Evolutionary conservation across 1,139 yeast species (phyloP).

Genomic region (Tardiomyces digboiensis): DNA sequence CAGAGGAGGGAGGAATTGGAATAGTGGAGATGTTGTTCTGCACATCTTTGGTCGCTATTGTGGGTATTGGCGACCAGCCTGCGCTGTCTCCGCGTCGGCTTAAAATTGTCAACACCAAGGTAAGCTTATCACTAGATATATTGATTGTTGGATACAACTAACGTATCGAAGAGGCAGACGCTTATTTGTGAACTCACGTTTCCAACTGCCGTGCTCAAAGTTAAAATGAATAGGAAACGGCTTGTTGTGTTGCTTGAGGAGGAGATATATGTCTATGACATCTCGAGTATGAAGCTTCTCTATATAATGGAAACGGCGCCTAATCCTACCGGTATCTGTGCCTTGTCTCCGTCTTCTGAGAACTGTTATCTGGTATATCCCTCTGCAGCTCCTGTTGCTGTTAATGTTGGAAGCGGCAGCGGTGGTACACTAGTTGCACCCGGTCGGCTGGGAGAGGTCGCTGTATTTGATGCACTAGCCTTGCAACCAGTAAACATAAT

Average conservation of each 20-base stretch:
- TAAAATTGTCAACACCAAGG: slow-evolving; percentile 73
- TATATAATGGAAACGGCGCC: slow-evolving; percentile 84
- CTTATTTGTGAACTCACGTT: slow-evolving; percentile 83
- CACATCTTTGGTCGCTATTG: slow-evolving; percentile 79
- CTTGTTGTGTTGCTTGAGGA: slow-evolving; percentile 72
- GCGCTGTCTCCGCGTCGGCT: slow-evolving; percentile 72
- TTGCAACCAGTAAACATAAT: slow-evolving; percentile 82
- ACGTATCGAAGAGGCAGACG: slow-evolving; percentile 37
- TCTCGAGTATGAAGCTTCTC: slow-evolving; percentile 74
- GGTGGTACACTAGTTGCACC: slow-evolving; percentile 13
- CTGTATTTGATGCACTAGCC: slow-evolving; percentile 66
- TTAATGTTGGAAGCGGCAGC: slow-evolving; percentile 4
- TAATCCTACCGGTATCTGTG: slow-evolving; percentile 44
- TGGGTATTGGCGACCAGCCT: slow-evolving; percentile 81
- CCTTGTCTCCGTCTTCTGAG: slow-evolving; percentile 57
- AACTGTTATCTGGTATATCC: slow-evolving; percentile 78
- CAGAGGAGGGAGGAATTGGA: slow-evolving; percentile 31
- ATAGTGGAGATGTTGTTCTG: slow-evolving; percentile 88
- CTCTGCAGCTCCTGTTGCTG: slow-evolving; percentile 42
- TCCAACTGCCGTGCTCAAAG: slow-evolving; percentile 73
- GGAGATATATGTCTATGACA: slow-evolving; percentile 84
- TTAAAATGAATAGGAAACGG: slow-evolving; percentile 65
- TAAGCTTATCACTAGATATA: no score
- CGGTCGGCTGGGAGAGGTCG: slow-evolving; percentile 69
- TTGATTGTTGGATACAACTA: no score